Evolutionary conservation across 352 stramenopile species (phyloP), one percentile per base, ranked within the genome.

Genomic region (Hyaloperonospora arabidopsidis): DNA sequence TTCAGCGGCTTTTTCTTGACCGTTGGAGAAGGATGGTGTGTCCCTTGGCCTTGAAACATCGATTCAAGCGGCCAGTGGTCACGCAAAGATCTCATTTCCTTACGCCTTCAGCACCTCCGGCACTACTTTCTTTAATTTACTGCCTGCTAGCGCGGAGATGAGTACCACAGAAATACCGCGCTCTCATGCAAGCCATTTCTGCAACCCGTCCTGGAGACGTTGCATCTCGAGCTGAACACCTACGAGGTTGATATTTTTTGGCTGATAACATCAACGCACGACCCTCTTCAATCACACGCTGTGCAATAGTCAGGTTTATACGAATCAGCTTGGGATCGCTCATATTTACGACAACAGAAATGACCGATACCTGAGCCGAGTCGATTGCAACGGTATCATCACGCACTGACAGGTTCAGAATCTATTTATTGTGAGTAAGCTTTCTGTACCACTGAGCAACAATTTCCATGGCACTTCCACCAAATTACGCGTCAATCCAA

Each of bases 261-360:
- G 82, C 82, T 2, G 68, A 77, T 36, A 92, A 67, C 22, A 92
- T 78, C 5, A 92, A 62, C 2, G 66, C 80, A 28, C 82, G 79
- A 7, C 82, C 82, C 59, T 92, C 79, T 45, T 92, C 79, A 36
- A 92, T 81, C 48, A 90, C 79, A 12, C 74, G 76, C 48, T 87
- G 76, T 2, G 82, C 82, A 54, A 92, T 92, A 14, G 82, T 90
- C 19, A 89, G 67, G 51, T 92, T 79, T 77, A 92, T 85, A 64
- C 90, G 77, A 50, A n/a, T 88, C 28, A 92, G 69, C 57, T 90
- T 86, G 12, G 79, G 65, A 52, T 88, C 64, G 46, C 76, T 89
- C 72, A 92, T 86, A 56, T 92, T 79, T n/a, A n/a, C n/a, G n/a
- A n/a, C n/a, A n/a, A 90, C 74, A 35, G 90, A 79, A 14, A 92